These are phyloP conservation scores for Dendrobium catenatum DNA, from an alignment of 106 monocot species.

Conservation along the genomic window DNA sequence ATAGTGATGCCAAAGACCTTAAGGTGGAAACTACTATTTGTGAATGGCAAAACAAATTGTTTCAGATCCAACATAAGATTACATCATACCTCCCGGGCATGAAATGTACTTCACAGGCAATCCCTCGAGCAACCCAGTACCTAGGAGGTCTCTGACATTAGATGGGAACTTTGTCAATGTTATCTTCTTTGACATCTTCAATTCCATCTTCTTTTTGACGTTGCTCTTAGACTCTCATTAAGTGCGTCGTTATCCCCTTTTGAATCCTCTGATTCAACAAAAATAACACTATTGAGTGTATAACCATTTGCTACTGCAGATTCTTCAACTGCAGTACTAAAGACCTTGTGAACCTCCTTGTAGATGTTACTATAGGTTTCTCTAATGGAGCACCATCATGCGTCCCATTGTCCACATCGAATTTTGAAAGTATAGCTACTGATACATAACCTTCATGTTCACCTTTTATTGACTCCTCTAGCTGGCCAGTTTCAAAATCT, in stretches of 20 bases:
- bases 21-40: not conserved
- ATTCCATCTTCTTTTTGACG: constrained; percentile 54
- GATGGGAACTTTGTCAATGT: constrained; percentile 48
- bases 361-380: not conserved
- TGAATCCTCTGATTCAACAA: constrained; percentile 14
- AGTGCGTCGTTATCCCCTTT: constrained; percentile 6
- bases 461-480: not conserved
- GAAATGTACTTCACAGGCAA: constrained; percentile 53
- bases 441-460: constrained; percentile 1
- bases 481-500: not conserved
- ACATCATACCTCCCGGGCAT: constrained; percentile 45
- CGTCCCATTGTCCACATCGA: not conserved
- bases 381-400: not conserved
- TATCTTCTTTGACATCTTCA: constrained; percentile 88
- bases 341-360: constrained; percentile 39
- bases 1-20: not conserved
- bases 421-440: not conserved
- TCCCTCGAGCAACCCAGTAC: constrained; percentile 83
- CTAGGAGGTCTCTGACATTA: constrained; percentile 66
- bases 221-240: constrained; percentile 11
- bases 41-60: not conserved
- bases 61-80: not conserved
- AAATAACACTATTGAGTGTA: constrained; percentile 2
- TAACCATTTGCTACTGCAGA: constrained; percentile 6
- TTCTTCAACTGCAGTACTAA: constrained; percentile 17